phyloP scores from a whole-genome alignment of 495 filamentous ascomycete genomes.

The Penicillium crystallinum region DNA sequence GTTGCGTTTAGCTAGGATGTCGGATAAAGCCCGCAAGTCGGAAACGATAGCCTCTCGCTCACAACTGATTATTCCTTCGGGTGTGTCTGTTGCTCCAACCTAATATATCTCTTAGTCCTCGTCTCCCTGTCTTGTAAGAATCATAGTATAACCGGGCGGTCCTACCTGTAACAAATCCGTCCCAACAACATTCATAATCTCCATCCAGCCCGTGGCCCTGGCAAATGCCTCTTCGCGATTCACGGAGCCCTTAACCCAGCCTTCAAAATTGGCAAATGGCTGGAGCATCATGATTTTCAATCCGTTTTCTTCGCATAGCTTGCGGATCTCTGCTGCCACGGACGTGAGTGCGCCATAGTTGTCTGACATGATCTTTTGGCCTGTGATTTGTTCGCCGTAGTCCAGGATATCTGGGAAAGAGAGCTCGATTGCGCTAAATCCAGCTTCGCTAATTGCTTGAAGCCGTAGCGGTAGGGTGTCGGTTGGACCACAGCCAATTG shows the following conservation, averaged over 20 bases:
- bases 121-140: neutral
- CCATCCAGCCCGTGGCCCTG: slow-evolving; percentile 63
- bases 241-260: slow-evolving; percentile 55
- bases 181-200: slow-evolving; percentile 65
- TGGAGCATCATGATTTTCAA: slow-evolving; percentile 70
- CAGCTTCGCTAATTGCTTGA: slow-evolving; percentile 58
- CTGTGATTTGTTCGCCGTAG: slow-evolving; percentile 50
- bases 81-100: slow-evolving; percentile 66
- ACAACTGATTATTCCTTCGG: slow-evolving; percentile 17
- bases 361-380: slow-evolving; percentile 44
- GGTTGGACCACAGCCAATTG: slow-evolving; percentile 48
- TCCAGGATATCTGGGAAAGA: slow-evolving; percentile 69
- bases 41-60: slow-evolving; percentile 46
- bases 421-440: slow-evolving; percentile 68
- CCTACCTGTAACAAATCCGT: slow-evolving; percentile 68
- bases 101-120: slow-evolving; percentile 15
- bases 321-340: slow-evolving; percentile 47
- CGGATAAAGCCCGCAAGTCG: slow-evolving; percentile 60
- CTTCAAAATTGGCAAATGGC: slow-evolving; percentile 77
- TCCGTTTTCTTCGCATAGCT: slow-evolving; percentile 45
- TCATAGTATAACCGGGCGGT: neutral
- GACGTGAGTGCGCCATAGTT: slow-evolving; percentile 53
- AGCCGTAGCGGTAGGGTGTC: slow-evolving; percentile 62
- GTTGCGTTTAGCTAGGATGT: slow-evolving; percentile 52
- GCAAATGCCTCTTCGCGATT: slow-evolving; percentile 62